phyloP scores from a whole-genome alignment of 441 rosid genomes.

The Populus hybrid region DNA sequence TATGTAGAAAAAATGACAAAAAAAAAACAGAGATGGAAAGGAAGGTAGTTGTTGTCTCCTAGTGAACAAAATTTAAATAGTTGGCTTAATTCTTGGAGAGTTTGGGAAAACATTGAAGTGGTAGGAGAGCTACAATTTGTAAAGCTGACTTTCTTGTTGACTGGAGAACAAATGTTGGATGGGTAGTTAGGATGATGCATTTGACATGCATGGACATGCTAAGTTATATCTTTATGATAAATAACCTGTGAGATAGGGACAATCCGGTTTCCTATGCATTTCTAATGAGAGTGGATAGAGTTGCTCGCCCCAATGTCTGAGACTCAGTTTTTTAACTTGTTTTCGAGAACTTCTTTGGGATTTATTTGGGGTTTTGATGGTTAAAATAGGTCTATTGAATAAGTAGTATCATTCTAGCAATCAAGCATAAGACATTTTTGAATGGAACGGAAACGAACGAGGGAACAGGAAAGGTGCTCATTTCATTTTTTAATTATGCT shows the following conservation, averaged over 20 bases:
- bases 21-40: background rate
- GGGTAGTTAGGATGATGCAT: slow-evolving; percentile 35
- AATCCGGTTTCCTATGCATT: slow-evolving; percentile 20
- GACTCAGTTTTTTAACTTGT: background rate
- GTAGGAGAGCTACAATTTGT: slow-evolving; percentile 30
- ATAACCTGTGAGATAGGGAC: slow-evolving; percentile 34
- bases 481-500: too few species aligned
- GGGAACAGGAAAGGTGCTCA: background rate
- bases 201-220: slow-evolving; percentile 31
- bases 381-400: background rate
- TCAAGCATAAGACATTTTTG: background rate
- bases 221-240: slow-evolving; percentile 25
- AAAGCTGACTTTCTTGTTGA: slow-evolving; percentile 41
- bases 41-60: slow-evolving; percentile 25
- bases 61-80: slow-evolving; percentile 12
- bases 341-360: background rate
- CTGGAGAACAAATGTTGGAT: slow-evolving; percentile 25
- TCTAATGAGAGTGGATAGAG: slow-evolving; percentile 16
- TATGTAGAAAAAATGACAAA: slow-evolving; percentile 17
- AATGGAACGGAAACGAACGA: background rate
- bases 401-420: background rate
- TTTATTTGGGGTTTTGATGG: background rate
- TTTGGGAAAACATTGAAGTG: slow-evolving; percentile 3
- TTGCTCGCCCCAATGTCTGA: slow-evolving; percentile 3
- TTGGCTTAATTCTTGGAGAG: slow-evolving; percentile 17